Conservation (phyloP, 495 filamentous ascomycete species). For the Aspergillus sclerotiicarbonarius region DNA sequence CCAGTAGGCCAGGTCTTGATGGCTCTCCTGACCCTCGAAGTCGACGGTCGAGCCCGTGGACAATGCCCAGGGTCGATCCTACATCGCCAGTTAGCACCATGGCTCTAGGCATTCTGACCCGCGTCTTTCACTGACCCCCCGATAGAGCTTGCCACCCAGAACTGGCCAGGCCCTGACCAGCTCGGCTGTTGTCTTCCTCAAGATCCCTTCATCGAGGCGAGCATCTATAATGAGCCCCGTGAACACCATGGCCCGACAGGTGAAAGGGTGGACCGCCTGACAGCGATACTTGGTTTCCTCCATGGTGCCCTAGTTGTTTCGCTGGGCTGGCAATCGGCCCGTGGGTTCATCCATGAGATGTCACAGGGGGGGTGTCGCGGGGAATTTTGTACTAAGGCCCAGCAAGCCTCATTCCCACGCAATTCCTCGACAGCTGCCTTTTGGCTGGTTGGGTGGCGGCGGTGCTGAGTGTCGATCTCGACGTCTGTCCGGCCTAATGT, state of each 20-base stretch:
- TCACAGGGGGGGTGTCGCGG: no score
- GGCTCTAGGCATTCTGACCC: not conserved
- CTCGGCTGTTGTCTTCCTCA: not conserved
- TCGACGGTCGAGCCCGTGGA: not conserved
- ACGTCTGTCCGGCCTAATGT: no score
- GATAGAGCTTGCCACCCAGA: not conserved
- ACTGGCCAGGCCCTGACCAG: not conserved
- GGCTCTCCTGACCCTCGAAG: not conserved
- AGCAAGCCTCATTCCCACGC: no score
- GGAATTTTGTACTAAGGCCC: no score
- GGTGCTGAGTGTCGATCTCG: no score
- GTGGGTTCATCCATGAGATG: no score
- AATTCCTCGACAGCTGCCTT: no score
- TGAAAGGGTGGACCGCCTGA: not conserved
- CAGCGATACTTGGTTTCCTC: not conserved
- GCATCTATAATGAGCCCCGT: slow-evolving; percentile 3
- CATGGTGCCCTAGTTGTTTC: not conserved
- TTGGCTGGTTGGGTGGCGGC: no score
- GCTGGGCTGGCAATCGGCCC: not conserved
- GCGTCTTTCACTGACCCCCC: not conserved
- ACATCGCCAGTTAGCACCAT: not conserved
- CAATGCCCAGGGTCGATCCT: not conserved
- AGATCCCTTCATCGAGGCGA: not conserved
- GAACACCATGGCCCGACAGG: not conserved
- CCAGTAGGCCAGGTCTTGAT: not conserved